Evolutionary conservation across 495 filamentous ascomycete genomes (phyloP).

Genomic region (Aspergillus incahuasiensis): DNA sequence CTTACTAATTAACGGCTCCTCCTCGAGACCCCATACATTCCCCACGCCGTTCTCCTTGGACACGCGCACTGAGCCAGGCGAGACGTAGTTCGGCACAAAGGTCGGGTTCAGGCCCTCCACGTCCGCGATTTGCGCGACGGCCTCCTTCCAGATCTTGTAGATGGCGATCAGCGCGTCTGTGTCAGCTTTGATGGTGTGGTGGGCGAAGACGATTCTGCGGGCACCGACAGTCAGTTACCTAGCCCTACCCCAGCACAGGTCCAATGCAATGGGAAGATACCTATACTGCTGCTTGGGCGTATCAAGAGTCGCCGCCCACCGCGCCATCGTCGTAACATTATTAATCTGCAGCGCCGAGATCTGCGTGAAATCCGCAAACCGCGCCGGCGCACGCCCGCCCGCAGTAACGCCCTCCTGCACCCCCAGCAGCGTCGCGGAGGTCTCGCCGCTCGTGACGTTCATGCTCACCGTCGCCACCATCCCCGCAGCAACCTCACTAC

Average conservation of each 20-base stretch:
- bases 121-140: constrained; percentile 22
- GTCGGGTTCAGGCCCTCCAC: constrained; percentile 27
- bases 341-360: constrained; percentile 17
- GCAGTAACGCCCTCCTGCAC: constrained; percentile 27
- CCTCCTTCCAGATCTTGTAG: constrained; percentile 25
- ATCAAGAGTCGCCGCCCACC: constrained; percentile 18
- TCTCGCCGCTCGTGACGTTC: constrained; percentile 19
- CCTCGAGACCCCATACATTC: constrained; percentile 37
- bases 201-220: constrained; percentile 25
- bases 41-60: constrained; percentile 27
- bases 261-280: constrained; percentile 3
- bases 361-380: constrained; percentile 26
- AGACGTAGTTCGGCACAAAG: constrained; percentile 23
- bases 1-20: constrained; percentile 23
- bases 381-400: constrained; percentile 23
- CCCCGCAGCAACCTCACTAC: too few relatives aligned
- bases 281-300: constrained; percentile 29
- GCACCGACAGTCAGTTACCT: too few relatives aligned
- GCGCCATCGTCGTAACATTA: constrained; percentile 21
- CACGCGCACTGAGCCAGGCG: constrained; percentile 14
- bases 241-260: too few relatives aligned
- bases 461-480: constrained; percentile 21
- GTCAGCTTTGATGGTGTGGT: constrained; percentile 24
- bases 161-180: constrained; percentile 18
- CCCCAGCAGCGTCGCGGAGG: constrained; percentile 18